Evolutionary conservation across 73 alveolate genomes (phyloP).

Genomic region (Paramecium bursaria): DNA sequence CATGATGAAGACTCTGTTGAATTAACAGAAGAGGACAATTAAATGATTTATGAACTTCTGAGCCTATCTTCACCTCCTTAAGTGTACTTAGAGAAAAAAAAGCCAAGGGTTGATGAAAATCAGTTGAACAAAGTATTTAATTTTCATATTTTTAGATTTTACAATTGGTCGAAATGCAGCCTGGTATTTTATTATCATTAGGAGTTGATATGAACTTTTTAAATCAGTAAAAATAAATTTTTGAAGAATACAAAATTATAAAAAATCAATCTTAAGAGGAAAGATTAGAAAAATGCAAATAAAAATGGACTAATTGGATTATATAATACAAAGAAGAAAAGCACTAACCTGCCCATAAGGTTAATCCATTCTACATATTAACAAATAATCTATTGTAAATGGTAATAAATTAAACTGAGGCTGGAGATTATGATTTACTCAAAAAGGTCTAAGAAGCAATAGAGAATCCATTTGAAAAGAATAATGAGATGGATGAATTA

Average conservation of each 20-base stretch:
- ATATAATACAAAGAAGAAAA: conserved; percentile 58
- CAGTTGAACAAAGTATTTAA: conserved; percentile 1
- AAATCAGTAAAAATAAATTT: conserved; percentile 6
- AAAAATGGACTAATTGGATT: conserved; percentile 72
- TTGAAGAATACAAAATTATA: conserved; percentile 25
- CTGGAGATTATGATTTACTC: conserved; percentile 70
- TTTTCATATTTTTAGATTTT: neutral
- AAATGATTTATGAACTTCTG: conserved; percentile 51
- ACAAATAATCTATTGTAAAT: conserved; percentile 40
- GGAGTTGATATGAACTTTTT: conserved; percentile 48
- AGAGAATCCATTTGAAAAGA: conserved; percentile 75
- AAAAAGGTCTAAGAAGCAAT: conserved; percentile 75
- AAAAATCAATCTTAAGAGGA: conserved; percentile 67
- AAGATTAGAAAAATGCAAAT: conserved; percentile 8
- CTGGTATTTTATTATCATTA: neutral
- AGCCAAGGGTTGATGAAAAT: conserved; percentile 14
- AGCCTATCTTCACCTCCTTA: conserved; percentile 70
- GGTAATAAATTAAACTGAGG: conserved; percentile 68
- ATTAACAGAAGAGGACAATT: conserved; percentile 51
- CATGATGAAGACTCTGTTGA: conserved; percentile 45
- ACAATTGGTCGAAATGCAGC: neutral
- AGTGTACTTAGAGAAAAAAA: conserved; percentile 10
- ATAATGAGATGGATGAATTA: conserved; percentile 48
- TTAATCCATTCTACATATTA: conserved; percentile 25
- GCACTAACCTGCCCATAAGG: conserved; percentile 34